phyloP scores from a whole-genome alignment of 495 filamentous ascomycete species.

The Penicillium maclennaniae region DNA sequence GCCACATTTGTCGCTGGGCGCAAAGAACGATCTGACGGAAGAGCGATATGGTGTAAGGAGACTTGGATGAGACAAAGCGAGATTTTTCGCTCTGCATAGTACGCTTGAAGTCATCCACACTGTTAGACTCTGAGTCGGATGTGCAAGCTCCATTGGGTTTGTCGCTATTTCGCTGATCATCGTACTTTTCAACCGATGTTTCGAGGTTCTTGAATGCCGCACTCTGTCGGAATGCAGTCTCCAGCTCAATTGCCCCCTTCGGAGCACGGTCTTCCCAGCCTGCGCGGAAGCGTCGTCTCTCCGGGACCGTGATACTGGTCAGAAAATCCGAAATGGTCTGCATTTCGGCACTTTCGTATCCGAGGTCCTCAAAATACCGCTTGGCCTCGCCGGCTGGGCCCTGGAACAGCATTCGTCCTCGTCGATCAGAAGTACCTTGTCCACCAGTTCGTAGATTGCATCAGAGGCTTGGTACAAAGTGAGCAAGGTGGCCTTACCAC shows the following conservation, averaged over 20 bases:
- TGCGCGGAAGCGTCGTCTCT: conserved; percentile 57
- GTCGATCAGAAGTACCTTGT: conserved; percentile 82
- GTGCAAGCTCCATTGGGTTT: conserved; percentile 28
- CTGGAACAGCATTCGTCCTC: conserved; percentile 76
- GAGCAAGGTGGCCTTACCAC: conserved; percentile 73
- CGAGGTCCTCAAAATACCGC: conserved; percentile 75
- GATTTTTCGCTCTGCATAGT: conserved; percentile 39
- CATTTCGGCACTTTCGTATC: conserved; percentile 69
- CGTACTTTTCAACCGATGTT: conserved; percentile 47
- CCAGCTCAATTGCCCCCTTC: conserved; percentile 65
- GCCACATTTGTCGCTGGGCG: conserved; percentile 57
- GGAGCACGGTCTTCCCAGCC: conserved; percentile 67
- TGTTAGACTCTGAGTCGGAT: conserved; percentile 43
- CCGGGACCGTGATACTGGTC: conserved; percentile 70
- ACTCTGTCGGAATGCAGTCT: conserved; percentile 51
- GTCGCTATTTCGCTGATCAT: conserved; percentile 30
- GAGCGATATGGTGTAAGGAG: conserved; percentile 59
- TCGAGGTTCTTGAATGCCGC: conserved; percentile 43
- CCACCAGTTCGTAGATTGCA: conserved; percentile 77
- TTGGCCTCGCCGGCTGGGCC: conserved; percentile 66
- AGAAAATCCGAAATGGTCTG: conserved; percentile 83
- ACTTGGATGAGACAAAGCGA: conserved; percentile 36
- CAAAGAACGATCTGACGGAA: conserved; percentile 59
- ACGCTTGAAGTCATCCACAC: conserved; percentile 39
- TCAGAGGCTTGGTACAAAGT: conserved; percentile 81